Evolutionary conservation across 2,329 filamentous ascomycete species (phyloP), one percentile per base, ranked within the genome.

Genomic region (Phyllosticta paracitricarpa): DNA sequence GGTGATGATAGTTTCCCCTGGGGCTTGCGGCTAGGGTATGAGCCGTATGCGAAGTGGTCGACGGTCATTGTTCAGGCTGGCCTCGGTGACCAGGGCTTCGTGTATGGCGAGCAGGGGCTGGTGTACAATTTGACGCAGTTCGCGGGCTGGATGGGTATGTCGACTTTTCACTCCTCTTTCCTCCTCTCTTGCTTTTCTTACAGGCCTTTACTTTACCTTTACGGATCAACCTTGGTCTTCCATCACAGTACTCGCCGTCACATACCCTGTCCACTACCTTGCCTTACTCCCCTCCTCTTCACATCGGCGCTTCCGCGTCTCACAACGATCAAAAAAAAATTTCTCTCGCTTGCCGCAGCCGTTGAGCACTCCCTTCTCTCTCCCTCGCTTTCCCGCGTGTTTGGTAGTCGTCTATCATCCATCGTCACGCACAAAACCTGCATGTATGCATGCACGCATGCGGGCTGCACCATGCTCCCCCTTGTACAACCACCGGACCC

Each of bases 81-180:
- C 53, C 19, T 61, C 5, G 62, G 62, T 14, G 54, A 62, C 48
- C 53, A n/a, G 24, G 61, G 61, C 51, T 59, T 59, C 54, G 51
- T 55, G 51, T 58, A 62, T 33, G 52, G 22, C 25, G 52, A 52
- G 4, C 33, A 33, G 3, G 62, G 60, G 10, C 30, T 64, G 6
- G 22, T 54, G n/a, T 57, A n/a, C n/a, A 62, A 59, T 35, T 30
- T 33, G n/a, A 57, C 56, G 4, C 30, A 59, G 54, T 64, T 61
- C 33, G 57, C 57, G 9, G 62, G 62, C 57, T 64, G 62, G 62
- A 28, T 62, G 10, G 62, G 62, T 64, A 58, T 57, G 62, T 62
- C 22, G 12, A n/a, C 25, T 48, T 56, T 25, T 10, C 40, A 2
- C 19, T 40, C 10, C 14, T 51, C 51, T 12, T n/a, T 7, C 2